These are phyloP conservation scores for Phaseolus coccineus DNA, from an alignment of 331 rosid species.

Conservation along the genomic window DNA sequence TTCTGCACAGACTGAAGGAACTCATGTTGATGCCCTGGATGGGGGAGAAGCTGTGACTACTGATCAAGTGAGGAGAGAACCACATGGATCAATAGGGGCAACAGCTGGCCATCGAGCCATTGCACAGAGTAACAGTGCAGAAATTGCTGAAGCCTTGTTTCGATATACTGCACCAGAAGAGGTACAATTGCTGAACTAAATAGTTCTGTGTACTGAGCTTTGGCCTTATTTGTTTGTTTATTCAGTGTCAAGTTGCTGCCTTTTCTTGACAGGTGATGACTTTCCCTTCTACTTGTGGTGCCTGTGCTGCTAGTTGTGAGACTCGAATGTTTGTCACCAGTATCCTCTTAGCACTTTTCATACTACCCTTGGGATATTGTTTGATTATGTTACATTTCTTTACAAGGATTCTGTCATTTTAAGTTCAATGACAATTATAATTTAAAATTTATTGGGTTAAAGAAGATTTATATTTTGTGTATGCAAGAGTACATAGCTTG, in stretches of 20 bases:
- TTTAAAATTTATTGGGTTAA: slow-evolving; percentile 38
- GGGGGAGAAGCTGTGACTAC: slow-evolving; percentile 50
- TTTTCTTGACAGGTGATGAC: slow-evolving; percentile 86
- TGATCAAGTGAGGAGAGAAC: slow-evolving; percentile 59
- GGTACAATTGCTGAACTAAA: slow-evolving; percentile 53
- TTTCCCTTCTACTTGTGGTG: slow-evolving; percentile 94
- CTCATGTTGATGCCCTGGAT: slow-evolving; percentile 47
- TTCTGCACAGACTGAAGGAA: slow-evolving; percentile 56
- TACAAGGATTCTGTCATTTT: not conserved
- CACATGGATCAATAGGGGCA: slow-evolving; percentile 91
- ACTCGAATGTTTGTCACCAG: slow-evolving; percentile 96
- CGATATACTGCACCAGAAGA: slow-evolving; percentile 95
- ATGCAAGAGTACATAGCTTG: slow-evolving; percentile 1
- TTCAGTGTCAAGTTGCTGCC: slow-evolving; percentile 25
- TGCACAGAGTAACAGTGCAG: slow-evolving; percentile 88
- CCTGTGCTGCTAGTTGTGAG: slow-evolving; percentile 73
- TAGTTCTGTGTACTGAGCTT: not conserved
- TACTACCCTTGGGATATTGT: slow-evolving; percentile 26
- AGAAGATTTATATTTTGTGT: slow-evolving; percentile 20
- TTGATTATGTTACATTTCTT: slow-evolving; percentile 20
- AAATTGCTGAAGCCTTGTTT: slow-evolving; percentile 86
- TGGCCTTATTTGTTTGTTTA: not conserved
- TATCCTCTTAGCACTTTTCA: slow-evolving; percentile 60
- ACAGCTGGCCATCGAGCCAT: slow-evolving; percentile 88
- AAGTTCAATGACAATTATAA: not conserved